Evolutionary conservation across 2,329 filamentous ascomycete genomes (phyloP).

Genomic region (Elsinoe australis): DNA sequence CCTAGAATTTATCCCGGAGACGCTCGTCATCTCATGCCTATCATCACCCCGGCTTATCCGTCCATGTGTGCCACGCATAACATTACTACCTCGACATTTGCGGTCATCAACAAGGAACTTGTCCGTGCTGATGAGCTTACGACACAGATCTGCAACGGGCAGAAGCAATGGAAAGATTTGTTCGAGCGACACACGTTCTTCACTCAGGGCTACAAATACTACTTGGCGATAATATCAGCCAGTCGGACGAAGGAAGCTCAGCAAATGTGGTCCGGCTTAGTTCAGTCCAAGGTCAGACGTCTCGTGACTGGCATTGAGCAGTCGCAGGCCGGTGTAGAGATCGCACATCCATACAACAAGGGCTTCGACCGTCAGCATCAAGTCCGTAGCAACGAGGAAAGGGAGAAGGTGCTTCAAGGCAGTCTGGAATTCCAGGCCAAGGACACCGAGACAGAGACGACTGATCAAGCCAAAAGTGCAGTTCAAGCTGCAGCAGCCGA

Average conservation of each 20-base stretch:
- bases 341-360: slow-evolving; percentile 89
- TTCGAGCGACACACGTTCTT: slow-evolving; percentile 92
- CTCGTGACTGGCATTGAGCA: slow-evolving; percentile 77
- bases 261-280: slow-evolving; percentile 79
- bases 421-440: slow-evolving; percentile 54
- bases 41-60: slow-evolving; percentile 95
- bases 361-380: slow-evolving; percentile 77
- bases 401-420: slow-evolving; percentile 55
- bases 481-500: slow-evolving; percentile 43
- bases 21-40: slow-evolving; percentile 85
- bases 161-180: slow-evolving; percentile 74
- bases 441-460: slow-evolving; percentile 48
- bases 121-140: slow-evolving; percentile 69
- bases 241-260: slow-evolving; percentile 78
- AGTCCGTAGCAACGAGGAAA: slow-evolving; percentile 55
- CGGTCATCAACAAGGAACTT: slow-evolving; percentile 76
- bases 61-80: slow-evolving; percentile 98
- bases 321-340: slow-evolving; percentile 62
- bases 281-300: slow-evolving; percentile 86
- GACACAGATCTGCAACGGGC: slow-evolving; percentile 69
- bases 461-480: slow-evolving; percentile 45
- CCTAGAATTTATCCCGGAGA: slow-evolving; percentile 78
- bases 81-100: slow-evolving; percentile 76
- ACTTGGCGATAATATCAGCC: slow-evolving; percentile 77
- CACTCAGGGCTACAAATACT: slow-evolving; percentile 88